A percentile compares a stretch with the other conserved stretches of the same genome.
Conservation (phyloP, 768 basidiomycete species). For the Russula brevipes region DNA sequence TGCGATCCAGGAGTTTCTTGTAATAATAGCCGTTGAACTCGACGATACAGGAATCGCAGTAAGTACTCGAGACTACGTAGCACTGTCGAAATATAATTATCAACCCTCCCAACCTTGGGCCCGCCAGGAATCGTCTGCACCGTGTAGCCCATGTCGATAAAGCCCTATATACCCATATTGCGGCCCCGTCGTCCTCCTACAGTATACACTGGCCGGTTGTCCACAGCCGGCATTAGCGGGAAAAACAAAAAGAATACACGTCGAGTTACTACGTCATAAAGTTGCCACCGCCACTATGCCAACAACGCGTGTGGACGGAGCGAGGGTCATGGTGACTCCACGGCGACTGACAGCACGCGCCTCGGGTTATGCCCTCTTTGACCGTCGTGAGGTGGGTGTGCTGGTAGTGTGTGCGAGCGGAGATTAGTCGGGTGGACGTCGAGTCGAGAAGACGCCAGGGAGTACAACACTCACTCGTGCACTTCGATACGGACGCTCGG, state of each 20-base stretch:
- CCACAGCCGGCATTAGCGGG: not conserved
- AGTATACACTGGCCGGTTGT: conserved; percentile 10
- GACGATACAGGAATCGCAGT: not conserved
- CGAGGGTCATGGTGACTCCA: not conserved
- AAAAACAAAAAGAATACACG: conserved; percentile 6
- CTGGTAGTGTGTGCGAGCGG: not conserved
- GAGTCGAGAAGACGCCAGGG: not conserved
- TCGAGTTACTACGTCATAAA: not conserved
- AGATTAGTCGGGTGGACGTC: not conserved
- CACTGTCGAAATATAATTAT: not conserved
- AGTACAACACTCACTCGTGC: conserved; percentile 16
- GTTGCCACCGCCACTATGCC: not conserved
- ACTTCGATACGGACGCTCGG: conserved; percentile 26
- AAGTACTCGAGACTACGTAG: not conserved
- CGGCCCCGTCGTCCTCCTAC: conserved; percentile 1
- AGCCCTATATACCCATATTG: not conserved
- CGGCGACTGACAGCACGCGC: not conserved
- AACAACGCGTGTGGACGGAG: not conserved
- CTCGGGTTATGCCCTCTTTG: conserved; percentile 8
- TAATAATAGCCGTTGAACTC: too few species aligned
- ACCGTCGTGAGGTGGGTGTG: conserved; percentile 8
- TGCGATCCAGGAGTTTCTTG: too few species aligned
- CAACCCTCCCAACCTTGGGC: not conserved
- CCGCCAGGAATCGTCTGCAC: not conserved
- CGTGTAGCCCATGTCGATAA: not conserved